Evolutionary conservation across 768 basidiomycete species (phyloP).

Genomic region (Lactarius psammicola): DNA sequence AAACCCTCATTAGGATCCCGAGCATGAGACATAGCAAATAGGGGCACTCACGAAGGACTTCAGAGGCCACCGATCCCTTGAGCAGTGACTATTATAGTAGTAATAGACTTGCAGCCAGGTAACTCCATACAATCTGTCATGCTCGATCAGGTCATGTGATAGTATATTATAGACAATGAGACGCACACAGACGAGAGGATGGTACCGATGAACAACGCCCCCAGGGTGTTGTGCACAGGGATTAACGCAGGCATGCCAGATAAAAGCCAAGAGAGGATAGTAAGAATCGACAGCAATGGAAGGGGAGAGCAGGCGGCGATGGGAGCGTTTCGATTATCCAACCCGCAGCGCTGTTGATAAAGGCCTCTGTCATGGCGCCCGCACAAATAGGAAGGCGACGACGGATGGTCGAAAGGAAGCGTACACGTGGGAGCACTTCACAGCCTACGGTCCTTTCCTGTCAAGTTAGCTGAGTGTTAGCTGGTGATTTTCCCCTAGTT

Average conservation of each 20-base stretch:
- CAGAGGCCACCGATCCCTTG: neutral
- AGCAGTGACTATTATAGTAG: neutral
- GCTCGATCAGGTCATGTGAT: neutral
- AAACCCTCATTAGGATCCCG: neutral
- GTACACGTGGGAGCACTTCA: neutral
- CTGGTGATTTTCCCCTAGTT: neutral
- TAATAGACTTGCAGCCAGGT: neutral
- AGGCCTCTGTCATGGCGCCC: neutral
- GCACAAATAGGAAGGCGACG: neutral
- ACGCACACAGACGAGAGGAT: neutral
- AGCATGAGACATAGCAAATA: neutral
- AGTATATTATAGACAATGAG: neutral
- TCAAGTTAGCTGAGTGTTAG: too few relatives aligned
- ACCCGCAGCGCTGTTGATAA: neutral
- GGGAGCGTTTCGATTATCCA: neutral
- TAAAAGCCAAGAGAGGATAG: too few relatives aligned
- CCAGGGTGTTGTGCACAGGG: too few relatives aligned
- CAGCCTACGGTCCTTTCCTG: neutral
- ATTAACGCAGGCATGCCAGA: too few relatives aligned
- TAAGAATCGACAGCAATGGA: neutral
- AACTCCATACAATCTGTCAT: neutral
- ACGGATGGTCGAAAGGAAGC: neutral
- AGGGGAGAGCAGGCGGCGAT: neutral
- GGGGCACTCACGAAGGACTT: neutral
- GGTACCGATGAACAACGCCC: too few relatives aligned